A percentile compares a stretch with the other conserved stretches of the same genome.
Evolutionary conservation across 1,284 basidiomycete genomes (phyloP).

Genomic region (Gymnopus androsaceus): DNA sequence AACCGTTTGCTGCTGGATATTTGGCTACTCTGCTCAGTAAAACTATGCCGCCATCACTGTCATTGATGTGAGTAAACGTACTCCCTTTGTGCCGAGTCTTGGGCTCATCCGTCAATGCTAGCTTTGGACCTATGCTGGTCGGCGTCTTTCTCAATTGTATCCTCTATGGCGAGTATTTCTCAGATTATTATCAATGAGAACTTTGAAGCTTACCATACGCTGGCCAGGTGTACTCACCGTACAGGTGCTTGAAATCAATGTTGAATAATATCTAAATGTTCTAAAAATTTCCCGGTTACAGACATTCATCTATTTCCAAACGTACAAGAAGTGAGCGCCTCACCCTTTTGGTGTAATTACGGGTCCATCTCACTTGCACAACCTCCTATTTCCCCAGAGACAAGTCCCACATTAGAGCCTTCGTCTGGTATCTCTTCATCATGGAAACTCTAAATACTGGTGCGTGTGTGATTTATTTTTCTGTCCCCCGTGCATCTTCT

Average conservation of each 20-base stretch:
- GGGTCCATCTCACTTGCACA: neutral
- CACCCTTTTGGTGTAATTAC: constrained; percentile 19
- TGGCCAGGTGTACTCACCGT: constrained; percentile 19
- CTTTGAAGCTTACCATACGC: constrained; percentile 1
- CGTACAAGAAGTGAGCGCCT: constrained; percentile 26
- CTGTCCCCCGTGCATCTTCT: neutral
- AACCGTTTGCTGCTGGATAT: too few species aligned
- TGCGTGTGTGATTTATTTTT: neutral
- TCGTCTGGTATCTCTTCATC: constrained; percentile 31
- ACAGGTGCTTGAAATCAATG: constrained; percentile 22
- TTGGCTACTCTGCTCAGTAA: too few species aligned
- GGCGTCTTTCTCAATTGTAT: constrained; percentile 14
- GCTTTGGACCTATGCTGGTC: constrained; percentile 14
- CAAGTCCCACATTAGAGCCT: neutral
- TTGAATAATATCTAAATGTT: neutral
- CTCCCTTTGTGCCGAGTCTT: neutral
- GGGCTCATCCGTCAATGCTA: neutral
- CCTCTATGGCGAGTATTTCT: constrained; percentile 27
- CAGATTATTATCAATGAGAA: neutral
- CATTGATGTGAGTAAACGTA: too few species aligned
- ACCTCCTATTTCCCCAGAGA: neutral
- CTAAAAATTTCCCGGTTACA: constrained; percentile 3
- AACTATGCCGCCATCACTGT: too few species aligned
- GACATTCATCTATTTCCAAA: constrained; percentile 26
- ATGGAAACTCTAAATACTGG: constrained; percentile 32